A percentile compares a stretch with the other conserved stretches of the same genome.
Conservation (phyloP, 2,329 filamentous ascomycete species). For the Elsinoe necatrix region DNA sequence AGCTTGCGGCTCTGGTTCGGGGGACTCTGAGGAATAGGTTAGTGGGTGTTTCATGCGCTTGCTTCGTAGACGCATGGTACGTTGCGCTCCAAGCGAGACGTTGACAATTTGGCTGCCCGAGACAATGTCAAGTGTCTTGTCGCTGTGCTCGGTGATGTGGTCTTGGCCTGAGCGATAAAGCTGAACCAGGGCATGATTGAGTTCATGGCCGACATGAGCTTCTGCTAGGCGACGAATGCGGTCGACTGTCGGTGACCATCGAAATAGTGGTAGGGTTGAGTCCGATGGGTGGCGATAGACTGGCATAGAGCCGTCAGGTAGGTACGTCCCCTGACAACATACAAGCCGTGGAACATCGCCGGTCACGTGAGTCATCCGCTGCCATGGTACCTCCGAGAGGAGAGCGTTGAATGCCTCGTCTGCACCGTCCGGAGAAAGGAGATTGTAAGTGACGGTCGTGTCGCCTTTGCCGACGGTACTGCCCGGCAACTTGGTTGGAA, state of each 20-base stretch:
- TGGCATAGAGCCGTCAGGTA: slow-evolving; percentile 64
- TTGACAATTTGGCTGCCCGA: slow-evolving; percentile 79
- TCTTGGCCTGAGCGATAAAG: slow-evolving; percentile 83
- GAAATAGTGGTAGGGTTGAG: slow-evolving; percentile 66
- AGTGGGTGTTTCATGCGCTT: slow-evolving; percentile 47
- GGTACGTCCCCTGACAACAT: slow-evolving; percentile 71
- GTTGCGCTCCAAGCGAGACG: slow-evolving; percentile 82
- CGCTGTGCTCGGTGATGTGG: slow-evolving; percentile 92
- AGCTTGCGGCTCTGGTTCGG: neutral
- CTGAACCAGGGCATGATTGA: slow-evolving; percentile 92
- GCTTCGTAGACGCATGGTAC: slow-evolving; percentile 81
- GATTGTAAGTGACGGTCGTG: slow-evolving; percentile 61
- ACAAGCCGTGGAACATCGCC: slow-evolving; percentile 87
- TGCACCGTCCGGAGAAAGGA: slow-evolving; percentile 49
- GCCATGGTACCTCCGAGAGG: slow-evolving; percentile 71
- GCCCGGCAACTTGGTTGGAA: slow-evolving; percentile 35
- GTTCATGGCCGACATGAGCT: slow-evolving; percentile 60
- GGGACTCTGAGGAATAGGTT: neutral
- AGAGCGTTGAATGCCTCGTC: slow-evolving; percentile 60
- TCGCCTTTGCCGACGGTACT: slow-evolving; percentile 60
- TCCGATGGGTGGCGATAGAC: slow-evolving; percentile 95
- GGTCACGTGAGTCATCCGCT: slow-evolving; percentile 84
- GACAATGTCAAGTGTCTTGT: slow-evolving; percentile 90
- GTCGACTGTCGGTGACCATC: slow-evolving; percentile 67
- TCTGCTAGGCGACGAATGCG: slow-evolving; percentile 62